Conservation (phyloP, 2,329 filamentous ascomycete genomes). For the Cercospora janseana region DNA sequence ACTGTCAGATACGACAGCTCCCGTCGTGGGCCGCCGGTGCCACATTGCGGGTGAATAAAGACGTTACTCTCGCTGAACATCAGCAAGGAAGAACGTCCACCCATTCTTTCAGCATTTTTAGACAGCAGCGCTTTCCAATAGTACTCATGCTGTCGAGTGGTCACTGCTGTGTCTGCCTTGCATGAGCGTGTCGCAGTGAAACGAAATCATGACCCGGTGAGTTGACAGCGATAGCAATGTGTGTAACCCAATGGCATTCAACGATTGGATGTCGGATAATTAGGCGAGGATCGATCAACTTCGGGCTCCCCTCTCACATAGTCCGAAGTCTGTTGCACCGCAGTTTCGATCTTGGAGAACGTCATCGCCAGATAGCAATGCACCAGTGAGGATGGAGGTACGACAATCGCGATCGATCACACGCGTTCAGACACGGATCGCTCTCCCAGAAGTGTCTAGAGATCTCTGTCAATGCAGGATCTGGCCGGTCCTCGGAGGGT, state of each 20-base stretch:
- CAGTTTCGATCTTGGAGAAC: neutral
- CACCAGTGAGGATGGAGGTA: neutral
- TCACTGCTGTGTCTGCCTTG: neutral
- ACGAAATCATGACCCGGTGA: neutral
- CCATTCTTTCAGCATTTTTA: too few species aligned
- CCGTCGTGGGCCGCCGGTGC: neutral
- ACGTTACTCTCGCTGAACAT: neutral
- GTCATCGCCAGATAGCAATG: neutral
- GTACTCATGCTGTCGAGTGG: neutral
- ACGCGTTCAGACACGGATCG: too few species aligned
- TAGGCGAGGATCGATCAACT: neutral
- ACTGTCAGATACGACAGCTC: neutral
- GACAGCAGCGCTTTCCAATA: neutral
- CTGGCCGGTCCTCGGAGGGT: too few species aligned
- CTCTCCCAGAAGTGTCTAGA: too few species aligned
- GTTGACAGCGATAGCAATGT: neutral
- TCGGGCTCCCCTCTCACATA: neutral
- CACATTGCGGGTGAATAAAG: neutral
- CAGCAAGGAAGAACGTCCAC: too few species aligned
- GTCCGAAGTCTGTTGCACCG: neutral
- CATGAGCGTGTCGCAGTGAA: neutral
- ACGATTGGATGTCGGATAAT: conserved; percentile 1
- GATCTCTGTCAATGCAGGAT: too few species aligned
- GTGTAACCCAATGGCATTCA: neutral
- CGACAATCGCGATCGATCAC: neutral